Conservation (phyloP, 345 rosid genomes). For the Tarenaya hassleriana region DNA sequence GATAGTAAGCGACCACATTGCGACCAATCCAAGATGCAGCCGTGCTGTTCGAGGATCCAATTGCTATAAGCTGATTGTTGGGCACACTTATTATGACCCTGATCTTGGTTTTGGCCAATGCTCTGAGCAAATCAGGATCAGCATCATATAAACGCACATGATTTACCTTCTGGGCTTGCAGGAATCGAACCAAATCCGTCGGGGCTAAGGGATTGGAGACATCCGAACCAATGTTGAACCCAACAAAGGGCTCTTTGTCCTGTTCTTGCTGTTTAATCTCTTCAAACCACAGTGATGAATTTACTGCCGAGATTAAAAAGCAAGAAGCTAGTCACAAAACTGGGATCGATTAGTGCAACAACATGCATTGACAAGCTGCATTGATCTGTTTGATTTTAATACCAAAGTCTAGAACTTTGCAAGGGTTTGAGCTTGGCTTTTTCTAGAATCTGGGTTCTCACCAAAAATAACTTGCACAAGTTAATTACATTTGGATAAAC, state of each 20-base stretch:
- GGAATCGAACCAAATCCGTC: slow-evolving; percentile 49
- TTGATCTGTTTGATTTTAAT: no score
- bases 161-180: slow-evolving; percentile 62
- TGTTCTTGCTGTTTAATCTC: no score
- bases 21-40: slow-evolving; percentile 85
- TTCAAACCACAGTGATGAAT: no score
- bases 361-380: no score
- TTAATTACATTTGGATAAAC: background rate
- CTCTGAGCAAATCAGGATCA: slow-evolving; percentile 64
- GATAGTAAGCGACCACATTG: slow-evolving; percentile 77
- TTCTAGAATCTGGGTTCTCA: no score
- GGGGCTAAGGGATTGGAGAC: slow-evolving; percentile 49
- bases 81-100: slow-evolving; percentile 83
- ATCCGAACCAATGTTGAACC: slow-evolving; percentile 80
- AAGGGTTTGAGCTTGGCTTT: no score
- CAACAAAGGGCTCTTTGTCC: slow-evolving; percentile 76
- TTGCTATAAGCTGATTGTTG: slow-evolving; percentile 87
- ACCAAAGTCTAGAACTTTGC: no score
- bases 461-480: no score
- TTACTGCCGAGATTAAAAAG: no score
- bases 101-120: slow-evolving; percentile 83
- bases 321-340: no score
- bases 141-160: slow-evolving; percentile 83
- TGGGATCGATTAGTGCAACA: no score
- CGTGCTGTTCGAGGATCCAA: slow-evolving; percentile 81